phyloP scores from a whole-genome alignment of 805 yeast species.

The Lachancea lanzarotensis region DNA sequence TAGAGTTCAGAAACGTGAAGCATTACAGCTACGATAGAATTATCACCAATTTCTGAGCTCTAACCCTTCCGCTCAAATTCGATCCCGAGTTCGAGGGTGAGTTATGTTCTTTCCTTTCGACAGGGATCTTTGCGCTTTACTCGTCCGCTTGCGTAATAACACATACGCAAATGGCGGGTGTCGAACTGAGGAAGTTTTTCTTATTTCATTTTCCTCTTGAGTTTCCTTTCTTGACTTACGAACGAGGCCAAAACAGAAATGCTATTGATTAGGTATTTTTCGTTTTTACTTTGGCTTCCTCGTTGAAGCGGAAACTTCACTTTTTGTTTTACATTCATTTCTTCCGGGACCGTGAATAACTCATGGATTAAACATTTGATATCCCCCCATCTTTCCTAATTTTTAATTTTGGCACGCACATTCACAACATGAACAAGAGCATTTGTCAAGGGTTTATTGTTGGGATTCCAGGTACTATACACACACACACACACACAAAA shows the following conservation, averaged over 20 bases:
- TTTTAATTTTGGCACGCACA: slow-evolving; percentile 15
- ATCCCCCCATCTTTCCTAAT: slow-evolving; percentile 17
- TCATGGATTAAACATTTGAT: slow-evolving; percentile 15
- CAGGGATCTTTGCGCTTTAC: neutral
- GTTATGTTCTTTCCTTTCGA: neutral
- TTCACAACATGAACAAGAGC: slow-evolving; percentile 3
- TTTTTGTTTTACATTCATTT: slow-evolving; percentile 8
- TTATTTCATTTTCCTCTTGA: neutral
- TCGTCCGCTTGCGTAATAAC: neutral
- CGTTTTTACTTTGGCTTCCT: too few species aligned
- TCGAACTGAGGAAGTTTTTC: neutral
- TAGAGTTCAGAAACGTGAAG: neutral
- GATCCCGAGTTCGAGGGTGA: neutral
- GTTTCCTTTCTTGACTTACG: neutral
- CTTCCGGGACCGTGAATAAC: slow-evolving; percentile 8
- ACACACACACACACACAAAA: slow-evolving; percentile 7
- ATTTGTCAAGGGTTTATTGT: neutral
- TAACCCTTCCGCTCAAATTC: neutral
- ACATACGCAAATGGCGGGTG: neutral
- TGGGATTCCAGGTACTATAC: neutral
- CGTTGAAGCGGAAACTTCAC: neutral
- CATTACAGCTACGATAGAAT: neutral
- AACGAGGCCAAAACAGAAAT: neutral
- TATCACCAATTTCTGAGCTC: neutral
- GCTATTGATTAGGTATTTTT: slow-evolving; percentile 1